phyloP scores from a whole-genome alignment of 2,329 filamentous ascomycete species.

The Neonectria faginata region DNA sequence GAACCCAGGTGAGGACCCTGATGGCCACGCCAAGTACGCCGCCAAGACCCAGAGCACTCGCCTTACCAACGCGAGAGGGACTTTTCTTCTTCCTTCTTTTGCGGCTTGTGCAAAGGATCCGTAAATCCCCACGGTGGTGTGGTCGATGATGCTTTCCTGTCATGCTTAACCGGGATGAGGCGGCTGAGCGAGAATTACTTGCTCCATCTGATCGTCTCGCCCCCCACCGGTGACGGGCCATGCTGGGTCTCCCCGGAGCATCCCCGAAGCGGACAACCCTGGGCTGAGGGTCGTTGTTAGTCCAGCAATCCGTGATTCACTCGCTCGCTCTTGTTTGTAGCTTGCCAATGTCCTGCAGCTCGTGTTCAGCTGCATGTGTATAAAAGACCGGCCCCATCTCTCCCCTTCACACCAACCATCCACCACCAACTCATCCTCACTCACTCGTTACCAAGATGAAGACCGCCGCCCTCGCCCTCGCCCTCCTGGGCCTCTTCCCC shows the following conservation, averaged over 20 bases:
- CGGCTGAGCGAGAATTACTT: not conserved
- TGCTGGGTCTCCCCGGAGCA: slow-evolving; percentile 1
- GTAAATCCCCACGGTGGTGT: slow-evolving; percentile 4
- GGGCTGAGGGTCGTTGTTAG: slow-evolving; percentile 2
- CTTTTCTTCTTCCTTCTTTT: not conserved
- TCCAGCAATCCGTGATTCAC: slow-evolving; percentile 10
- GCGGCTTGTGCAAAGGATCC: slow-evolving; percentile 3
- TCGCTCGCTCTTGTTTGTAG: not conserved
- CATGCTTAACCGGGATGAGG: slow-evolving; percentile 16
- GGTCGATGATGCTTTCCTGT: slow-evolving; percentile 21
- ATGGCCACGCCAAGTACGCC: slow-evolving; percentile 37
- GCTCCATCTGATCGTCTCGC: slow-evolving; percentile 7
- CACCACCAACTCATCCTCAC: slow-evolving; percentile 13
- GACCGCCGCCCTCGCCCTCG: slow-evolving; percentile 36
- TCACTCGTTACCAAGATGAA: slow-evolving; percentile 42
- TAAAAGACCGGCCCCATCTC: slow-evolving; percentile 7
- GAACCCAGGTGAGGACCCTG: slow-evolving; percentile 42
- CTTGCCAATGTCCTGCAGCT: slow-evolving; percentile 4
- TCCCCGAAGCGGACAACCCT: not conserved
- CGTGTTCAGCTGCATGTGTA: slow-evolving; percentile 8
- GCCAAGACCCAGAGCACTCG: slow-evolving; percentile 27
- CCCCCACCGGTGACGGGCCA: slow-evolving; percentile 11
- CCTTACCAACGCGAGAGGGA: not conserved
- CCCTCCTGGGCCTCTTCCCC: slow-evolving; percentile 41
- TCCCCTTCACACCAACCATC: not conserved